These are phyloP conservation scores for Ramaria rubella DNA, from an alignment of 768 basidiomycete species.

Conservation along the genomic window DNA sequence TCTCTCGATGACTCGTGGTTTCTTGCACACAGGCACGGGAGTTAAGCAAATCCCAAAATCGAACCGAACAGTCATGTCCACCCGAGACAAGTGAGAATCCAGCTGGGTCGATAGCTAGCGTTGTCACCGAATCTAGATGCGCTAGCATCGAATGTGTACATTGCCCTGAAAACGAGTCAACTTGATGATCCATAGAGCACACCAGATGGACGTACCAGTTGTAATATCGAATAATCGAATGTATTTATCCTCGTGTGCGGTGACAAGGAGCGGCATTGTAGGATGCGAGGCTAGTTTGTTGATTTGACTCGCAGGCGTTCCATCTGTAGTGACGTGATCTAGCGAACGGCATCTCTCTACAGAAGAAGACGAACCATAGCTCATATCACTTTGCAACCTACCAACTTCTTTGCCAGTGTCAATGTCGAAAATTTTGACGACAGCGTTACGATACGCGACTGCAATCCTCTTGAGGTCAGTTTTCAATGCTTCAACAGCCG, in stretches of 20 bases:
- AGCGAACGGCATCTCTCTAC: neutral
- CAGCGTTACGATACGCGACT: constrained; percentile 83
- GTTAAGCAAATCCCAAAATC: constrained; percentile 90
- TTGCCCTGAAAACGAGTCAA: constrained; percentile 44
- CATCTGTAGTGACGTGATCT: constrained; percentile 42
- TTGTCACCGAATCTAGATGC: constrained; percentile 89
- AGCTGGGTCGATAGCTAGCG: constrained; percentile 79
- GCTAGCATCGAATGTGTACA: constrained; percentile 87
- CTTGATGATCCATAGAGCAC: constrained; percentile 1
- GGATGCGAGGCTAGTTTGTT: constrained; percentile 88
- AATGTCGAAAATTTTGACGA: constrained; percentile 89
- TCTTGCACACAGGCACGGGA: constrained; percentile 82
- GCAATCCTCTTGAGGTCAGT: constrained; percentile 80
- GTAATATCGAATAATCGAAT: constrained; percentile 83
- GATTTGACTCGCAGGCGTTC: constrained; percentile 68
- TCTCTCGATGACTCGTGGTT: constrained; percentile 81
- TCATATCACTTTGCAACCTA: constrained; percentile 27
- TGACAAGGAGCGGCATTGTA: constrained; percentile 79
- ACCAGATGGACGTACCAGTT: constrained; percentile 51
- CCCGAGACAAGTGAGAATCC: constrained; percentile 85
- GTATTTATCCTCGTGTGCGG: constrained; percentile 90
- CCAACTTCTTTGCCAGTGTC: constrained; percentile 70
- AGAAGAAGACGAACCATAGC: constrained; percentile 20
- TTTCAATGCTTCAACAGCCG: constrained; percentile 77
- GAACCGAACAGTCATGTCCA: constrained; percentile 88